Conservation (phyloP, 176 grass and related monocot genomes). For the Bromus sterilis region DNA sequence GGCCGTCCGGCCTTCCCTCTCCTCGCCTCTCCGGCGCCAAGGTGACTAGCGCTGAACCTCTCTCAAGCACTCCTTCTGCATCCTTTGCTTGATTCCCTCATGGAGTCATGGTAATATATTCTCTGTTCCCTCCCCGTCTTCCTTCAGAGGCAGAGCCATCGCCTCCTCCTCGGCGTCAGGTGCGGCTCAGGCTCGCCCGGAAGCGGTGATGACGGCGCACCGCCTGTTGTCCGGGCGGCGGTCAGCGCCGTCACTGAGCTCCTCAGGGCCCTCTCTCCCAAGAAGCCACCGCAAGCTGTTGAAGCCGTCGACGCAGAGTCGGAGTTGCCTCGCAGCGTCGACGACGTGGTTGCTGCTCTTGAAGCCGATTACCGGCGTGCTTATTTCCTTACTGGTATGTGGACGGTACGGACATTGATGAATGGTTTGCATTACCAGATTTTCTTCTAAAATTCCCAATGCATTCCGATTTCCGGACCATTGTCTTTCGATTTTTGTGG, state of each 20-base stretch:
- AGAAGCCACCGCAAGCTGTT: constrained; percentile 18
- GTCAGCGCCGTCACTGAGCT: constrained; percentile 62
- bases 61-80: background rate
- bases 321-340: constrained; percentile 27
- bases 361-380: constrained; percentile 53
- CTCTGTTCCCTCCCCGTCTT: background rate
- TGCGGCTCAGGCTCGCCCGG: background rate
- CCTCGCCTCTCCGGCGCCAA: background rate
- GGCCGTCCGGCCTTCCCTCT: background rate
- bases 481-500: background rate
- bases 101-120: background rate
- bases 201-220: background rate
- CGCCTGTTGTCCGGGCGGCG: constrained; percentile 25
- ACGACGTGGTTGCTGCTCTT: constrained; percentile 61
- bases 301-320: background rate
- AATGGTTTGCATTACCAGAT: background rate
- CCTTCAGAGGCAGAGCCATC: background rate
- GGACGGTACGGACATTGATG: background rate
- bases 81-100: background rate
- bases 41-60: background rate
- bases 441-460: background rate
- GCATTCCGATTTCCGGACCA: too few species aligned
- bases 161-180: background rate
- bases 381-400: constrained; percentile 83
- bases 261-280: constrained; percentile 49